These are phyloP conservation scores for Rhodofomes roseus DNA, from an alignment of 1,284 basidiomycete species.

Conservation along the genomic window DNA sequence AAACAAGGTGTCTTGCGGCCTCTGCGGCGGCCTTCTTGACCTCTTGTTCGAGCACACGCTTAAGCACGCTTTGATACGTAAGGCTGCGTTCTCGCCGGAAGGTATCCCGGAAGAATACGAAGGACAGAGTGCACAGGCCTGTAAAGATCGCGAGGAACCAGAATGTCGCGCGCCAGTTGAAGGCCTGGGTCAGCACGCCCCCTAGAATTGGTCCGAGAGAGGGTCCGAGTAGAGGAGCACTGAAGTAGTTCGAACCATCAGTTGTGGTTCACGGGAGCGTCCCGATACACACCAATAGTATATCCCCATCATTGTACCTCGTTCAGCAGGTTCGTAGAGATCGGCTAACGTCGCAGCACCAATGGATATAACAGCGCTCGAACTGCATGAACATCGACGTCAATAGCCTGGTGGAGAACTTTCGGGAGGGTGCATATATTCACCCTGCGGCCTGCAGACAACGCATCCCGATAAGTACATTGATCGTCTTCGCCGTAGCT, in stretches of 20 bases:
- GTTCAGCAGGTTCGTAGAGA: conserved; percentile 75
- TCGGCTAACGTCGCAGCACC: conserved; percentile 83
- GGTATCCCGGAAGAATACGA: conserved; percentile 77
- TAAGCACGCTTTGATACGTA: conserved; percentile 66
- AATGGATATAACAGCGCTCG: conserved; percentile 72
- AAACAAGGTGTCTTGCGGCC: neutral
- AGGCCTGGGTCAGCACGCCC: conserved; percentile 65
- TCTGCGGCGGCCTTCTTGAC: conserved; percentile 12
- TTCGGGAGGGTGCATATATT: conserved; percentile 13
- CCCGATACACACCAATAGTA: conserved; percentile 45
- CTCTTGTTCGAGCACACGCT: conserved; percentile 19
- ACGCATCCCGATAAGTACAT: conserved; percentile 70
- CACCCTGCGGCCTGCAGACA: conserved; percentile 66
- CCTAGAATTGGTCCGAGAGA: conserved; percentile 71
- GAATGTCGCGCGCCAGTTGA: conserved; percentile 77
- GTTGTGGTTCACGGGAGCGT: conserved; percentile 20
- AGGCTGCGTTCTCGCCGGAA: conserved; percentile 79
- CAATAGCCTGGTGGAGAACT: neutral
- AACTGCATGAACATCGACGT: conserved; percentile 37
- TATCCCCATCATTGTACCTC: conserved; percentile 78
- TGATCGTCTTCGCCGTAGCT: conserved; percentile 63
- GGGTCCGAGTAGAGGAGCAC: conserved; percentile 41
- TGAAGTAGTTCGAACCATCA: conserved; percentile 2
- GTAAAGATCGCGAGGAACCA: conserved; percentile 76
- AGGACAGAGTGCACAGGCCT: conserved; percentile 50